Evolutionary conservation across 2,329 filamentous ascomycete genomes (phyloP).

Genomic region (Fusarium brachygibbosum): DNA sequence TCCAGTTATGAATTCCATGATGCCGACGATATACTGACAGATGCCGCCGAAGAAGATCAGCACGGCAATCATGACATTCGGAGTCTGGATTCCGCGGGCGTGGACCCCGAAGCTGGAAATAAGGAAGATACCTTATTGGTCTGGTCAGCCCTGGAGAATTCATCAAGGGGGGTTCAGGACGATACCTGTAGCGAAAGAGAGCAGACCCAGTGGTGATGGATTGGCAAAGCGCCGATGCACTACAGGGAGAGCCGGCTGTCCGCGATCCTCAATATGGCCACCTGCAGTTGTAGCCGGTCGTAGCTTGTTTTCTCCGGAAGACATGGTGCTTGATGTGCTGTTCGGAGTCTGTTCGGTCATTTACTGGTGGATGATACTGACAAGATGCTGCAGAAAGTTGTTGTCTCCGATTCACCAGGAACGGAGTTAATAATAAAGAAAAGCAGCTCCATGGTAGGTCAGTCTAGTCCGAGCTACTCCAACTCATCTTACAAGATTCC

Average conservation of each 20-base stretch:
- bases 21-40: constrained; percentile 29
- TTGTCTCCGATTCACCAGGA: background rate
- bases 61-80: constrained; percentile 35
- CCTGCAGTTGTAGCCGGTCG: constrained; percentile 6
- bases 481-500: background rate
- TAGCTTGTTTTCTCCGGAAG: constrained; percentile 18
- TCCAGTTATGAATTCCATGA: constrained; percentile 34
- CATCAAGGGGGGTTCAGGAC: background rate
- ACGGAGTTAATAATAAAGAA: background rate
- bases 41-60: constrained; percentile 33
- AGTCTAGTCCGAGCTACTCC: background rate
- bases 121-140: constrained; percentile 28
- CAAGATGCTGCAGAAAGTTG: background rate
- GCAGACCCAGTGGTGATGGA: constrained; percentile 24
- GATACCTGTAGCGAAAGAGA: constrained; percentile 30
- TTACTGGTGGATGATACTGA: background rate
- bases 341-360: background rate
- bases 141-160: background rate
- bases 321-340: constrained; percentile 2
- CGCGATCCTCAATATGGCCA: constrained; percentile 22
- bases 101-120: constrained; percentile 34
- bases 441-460: background rate
- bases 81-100: constrained; percentile 28
- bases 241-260: constrained; percentile 16
- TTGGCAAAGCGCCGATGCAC: constrained; percentile 26